Evolutionary conservation across 805 yeast genomes (phyloP), one percentile per base, ranked within the genome.

Genomic region (Teunomyces stri): DNA sequence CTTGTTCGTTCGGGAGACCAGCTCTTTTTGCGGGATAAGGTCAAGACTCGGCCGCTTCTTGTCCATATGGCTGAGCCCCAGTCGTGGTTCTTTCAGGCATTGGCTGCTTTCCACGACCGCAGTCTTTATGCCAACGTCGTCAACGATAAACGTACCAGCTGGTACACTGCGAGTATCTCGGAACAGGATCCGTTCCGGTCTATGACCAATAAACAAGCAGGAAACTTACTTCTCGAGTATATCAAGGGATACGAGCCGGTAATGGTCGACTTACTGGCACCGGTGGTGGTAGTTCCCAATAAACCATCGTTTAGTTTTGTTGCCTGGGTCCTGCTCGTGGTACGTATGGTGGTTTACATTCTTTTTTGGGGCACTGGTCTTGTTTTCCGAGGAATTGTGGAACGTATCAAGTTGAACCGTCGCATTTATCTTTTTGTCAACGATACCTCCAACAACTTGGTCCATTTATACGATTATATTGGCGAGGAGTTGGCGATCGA

Each of bases 81-180:
- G 28, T 80, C 92, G 0, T 71, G 78, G 4, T 89, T 87, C 60
- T 77, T 64, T 60, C 72, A 74, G 51, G 86, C 83, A 1, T 69
- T 89, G 36, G 54, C 69, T 25, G 48, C 50, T 28, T 89, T 89
- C 68, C 66, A 75, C 49, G 62, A 78, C 52, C 73, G 75, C 37
- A 64, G 82, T 5, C 64, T 88, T 39, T 87, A 89, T 59, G 87
- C 94, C 5, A 89, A 89, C 65, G 76, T 87, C 35, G 78, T 84
- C 48, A 87, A 89, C 52, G 96, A 89, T 66, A 83, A 83, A 53
- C 78, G 96, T 54, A 82, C 95, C 3, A 78, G 87, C 12, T 89
- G 88, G 85, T 88, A 87, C 79, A 87, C 95, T 2, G 75, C 95
- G 0, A 87, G 87, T 4, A 86, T 86, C 30, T 79, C 86, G 0